phyloP scores from a whole-genome alignment of 108 stramenopile species.

The Cyclostephanos tholiformis region DNA sequence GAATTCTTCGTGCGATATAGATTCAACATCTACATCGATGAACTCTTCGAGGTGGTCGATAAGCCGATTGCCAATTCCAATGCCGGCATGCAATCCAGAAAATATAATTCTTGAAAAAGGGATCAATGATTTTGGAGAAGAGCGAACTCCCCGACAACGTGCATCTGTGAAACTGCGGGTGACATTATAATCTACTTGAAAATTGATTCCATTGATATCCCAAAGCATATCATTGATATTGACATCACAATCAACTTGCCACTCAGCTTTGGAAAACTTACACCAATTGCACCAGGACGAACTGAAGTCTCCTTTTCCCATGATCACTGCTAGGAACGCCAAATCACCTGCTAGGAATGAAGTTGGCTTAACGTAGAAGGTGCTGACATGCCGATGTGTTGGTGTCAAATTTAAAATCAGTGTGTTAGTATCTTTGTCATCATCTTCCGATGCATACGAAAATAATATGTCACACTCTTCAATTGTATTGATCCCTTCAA shows the following conservation, averaged over 20 bases:
- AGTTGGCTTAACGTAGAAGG: conserved; percentile 1
- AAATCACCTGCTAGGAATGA: conserved; percentile 10
- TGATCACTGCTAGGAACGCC: too few relatives aligned
- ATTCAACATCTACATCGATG: not conserved
- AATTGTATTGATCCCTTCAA: too few relatives aligned
- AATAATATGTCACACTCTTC: not conserved
- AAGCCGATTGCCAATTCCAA: not conserved
- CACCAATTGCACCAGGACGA: conserved; percentile 14
- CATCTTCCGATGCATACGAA: not conserved
- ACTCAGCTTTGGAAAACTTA: not conserved
- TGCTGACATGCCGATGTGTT: not conserved
- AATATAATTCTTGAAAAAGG: conserved; percentile 3
- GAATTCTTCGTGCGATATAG: too few relatives aligned
- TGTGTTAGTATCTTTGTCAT: not conserved
- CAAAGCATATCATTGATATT: not conserved
- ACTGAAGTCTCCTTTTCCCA: conserved; percentile 3
- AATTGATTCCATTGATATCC: not conserved
- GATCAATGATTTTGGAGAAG: not conserved
- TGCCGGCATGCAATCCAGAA: conserved; percentile 4
- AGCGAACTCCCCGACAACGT: not conserved
- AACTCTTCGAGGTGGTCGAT: not conserved
- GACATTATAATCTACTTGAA: not conserved
- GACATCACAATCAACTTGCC: conserved; percentile 1
- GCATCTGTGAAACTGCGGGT: not conserved
- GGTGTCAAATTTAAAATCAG: not conserved